phyloP scores from a whole-genome alignment of 1,284 basidiomycete species.

The Trametes polyzona region DNA sequence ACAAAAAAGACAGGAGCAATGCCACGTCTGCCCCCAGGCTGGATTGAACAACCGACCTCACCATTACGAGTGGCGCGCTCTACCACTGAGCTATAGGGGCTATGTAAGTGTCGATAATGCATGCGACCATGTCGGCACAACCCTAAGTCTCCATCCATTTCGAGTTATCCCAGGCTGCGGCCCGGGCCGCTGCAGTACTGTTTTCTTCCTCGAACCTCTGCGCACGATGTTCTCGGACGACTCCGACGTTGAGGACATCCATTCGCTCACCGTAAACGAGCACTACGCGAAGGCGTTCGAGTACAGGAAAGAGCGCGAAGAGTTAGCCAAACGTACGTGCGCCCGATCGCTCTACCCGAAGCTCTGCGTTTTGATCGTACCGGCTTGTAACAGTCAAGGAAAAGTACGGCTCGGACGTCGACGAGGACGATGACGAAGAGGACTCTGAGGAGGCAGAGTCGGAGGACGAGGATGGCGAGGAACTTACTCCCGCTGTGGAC shows the following conservation, averaged over 20 bases:
- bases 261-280: conserved; percentile 76
- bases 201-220: neutral
- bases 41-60: conserved; percentile 30
- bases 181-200: no score
- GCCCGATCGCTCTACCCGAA: neutral
- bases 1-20: neutral
- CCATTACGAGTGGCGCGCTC: conserved; percentile 29
- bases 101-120: no score
- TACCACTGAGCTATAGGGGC: conserved; percentile 29
- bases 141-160: no score
- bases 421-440: conserved; percentile 48
- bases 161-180: no score
- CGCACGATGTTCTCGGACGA: conserved; percentile 53
- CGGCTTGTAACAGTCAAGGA: conserved; percentile 66
- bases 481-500: conserved; percentile 93
- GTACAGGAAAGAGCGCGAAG: conserved; percentile 81
- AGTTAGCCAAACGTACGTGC: conserved; percentile 73
- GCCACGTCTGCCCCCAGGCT: conserved; percentile 23
- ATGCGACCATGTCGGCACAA: no score
- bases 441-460: conserved; percentile 82
- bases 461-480: conserved; percentile 95
- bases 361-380: neutral
- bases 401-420: conserved; percentile 80
- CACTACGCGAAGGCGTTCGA: conserved; percentile 85
- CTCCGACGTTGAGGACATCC: conserved; percentile 46